Evolutionary conservation across 2,329 filamentous ascomycete species (phyloP).

Genomic region (Ceratocystis variospora): DNA sequence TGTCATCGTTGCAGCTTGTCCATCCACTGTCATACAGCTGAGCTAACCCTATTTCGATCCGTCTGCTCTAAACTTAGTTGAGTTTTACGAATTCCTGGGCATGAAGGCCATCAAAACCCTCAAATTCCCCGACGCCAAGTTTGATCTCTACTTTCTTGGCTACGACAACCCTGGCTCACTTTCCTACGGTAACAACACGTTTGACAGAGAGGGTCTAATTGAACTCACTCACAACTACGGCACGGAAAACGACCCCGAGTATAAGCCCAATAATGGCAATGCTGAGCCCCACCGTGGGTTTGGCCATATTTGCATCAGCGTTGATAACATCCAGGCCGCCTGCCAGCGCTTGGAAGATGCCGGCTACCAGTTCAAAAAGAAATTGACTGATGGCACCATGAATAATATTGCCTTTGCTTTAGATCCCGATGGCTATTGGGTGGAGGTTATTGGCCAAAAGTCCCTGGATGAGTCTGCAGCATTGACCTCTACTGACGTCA

Average conservation of each 20-base stretch:
- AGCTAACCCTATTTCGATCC: slow-evolving; percentile 2
- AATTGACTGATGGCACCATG: slow-evolving; percentile 77
- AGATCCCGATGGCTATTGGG: slow-evolving; percentile 79
- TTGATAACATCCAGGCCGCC: slow-evolving; percentile 75
- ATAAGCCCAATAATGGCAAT: slow-evolving; percentile 78
- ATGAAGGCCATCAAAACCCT: slow-evolving; percentile 73
- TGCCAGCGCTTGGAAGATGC: slow-evolving; percentile 81
- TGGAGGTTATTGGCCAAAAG: slow-evolving; percentile 67
- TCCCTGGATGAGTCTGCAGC: slow-evolving; percentile 56
- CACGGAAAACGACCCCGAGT: slow-evolving; percentile 71
- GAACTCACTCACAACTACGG: slow-evolving; percentile 80
- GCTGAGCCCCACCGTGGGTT: slow-evolving; percentile 73
- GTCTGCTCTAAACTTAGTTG: slow-evolving; percentile 37
- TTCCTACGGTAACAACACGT: slow-evolving; percentile 56
- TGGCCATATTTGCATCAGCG: slow-evolving; percentile 72
- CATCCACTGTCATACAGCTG: background rate
- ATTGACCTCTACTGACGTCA: slow-evolving; percentile 56
- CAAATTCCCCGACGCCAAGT: slow-evolving; percentile 73
- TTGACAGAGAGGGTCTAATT: slow-evolving; percentile 78
- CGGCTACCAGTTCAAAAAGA: slow-evolving; percentile 92
- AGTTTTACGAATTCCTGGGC: slow-evolving; percentile 89
- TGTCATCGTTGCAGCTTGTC: background rate
- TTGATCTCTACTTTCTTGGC: slow-evolving; percentile 89
- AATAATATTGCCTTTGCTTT: slow-evolving; percentile 77
- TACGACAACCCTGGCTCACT: slow-evolving; percentile 65